phyloP scores from a whole-genome alignment of 2,329 filamentous ascomycete species.

The Botryotinia globosa region DNA sequence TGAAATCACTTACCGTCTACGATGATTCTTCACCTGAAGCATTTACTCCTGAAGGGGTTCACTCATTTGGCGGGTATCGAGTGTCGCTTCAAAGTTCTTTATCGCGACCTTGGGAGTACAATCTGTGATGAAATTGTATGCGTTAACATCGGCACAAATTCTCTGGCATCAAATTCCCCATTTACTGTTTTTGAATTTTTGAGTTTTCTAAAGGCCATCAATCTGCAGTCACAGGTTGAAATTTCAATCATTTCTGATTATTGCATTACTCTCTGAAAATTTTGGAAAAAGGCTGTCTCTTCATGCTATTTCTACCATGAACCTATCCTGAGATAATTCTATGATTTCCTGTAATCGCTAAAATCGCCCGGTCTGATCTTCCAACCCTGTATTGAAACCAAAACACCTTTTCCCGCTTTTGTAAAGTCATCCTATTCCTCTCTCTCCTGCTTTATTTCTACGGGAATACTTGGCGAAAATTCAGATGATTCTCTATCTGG shows the following conservation, averaged over 20 bases:
- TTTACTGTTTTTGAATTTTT: not conserved
- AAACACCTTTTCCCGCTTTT: not conserved
- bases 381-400: not conserved
- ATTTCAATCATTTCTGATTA: not conserved
- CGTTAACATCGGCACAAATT: not conserved
- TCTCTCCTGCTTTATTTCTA: not conserved
- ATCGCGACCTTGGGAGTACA: not conserved
- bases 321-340: not conserved
- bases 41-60: no score
- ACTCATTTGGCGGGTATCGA: fast-evolving
- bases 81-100: not conserved
- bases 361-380: not conserved
- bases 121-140: not conserved
- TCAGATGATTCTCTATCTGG: not conserved
- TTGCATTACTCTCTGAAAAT: not conserved
- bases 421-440: not conserved
- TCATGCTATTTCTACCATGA: not conserved
- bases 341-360: not conserved
- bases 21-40: not conserved
- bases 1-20: not conserved
- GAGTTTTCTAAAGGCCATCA: fast-evolving
- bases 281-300: not conserved
- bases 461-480: not conserved
- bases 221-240: not conserved
- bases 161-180: not conserved